Conservation (phyloP, 2,329 filamentous ascomycete species). For the Verticillium alfalfae region DNA sequence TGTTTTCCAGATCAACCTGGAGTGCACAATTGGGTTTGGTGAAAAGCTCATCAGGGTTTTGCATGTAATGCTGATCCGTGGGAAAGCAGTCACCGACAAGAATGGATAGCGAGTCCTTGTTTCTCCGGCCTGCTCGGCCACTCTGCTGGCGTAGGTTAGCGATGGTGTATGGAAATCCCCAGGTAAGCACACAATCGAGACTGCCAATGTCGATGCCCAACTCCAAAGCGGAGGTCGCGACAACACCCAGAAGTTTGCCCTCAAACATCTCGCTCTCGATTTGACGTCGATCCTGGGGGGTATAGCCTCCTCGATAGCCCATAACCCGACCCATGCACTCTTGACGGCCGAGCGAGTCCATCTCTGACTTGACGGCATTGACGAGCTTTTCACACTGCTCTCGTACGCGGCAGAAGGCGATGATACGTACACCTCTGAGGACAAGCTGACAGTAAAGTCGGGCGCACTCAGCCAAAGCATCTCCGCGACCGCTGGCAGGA, state of each 20-base stretch:
- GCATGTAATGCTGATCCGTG: conserved; percentile 95
- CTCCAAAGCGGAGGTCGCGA: conserved; percentile 90
- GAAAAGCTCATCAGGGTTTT: conserved; percentile 89
- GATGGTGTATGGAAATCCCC: conserved; percentile 94
- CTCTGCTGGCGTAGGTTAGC: conserved; percentile 93
- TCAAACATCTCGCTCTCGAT: conserved; percentile 98
- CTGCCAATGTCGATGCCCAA: conserved; percentile 93
- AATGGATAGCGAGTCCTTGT: conserved; percentile 88
- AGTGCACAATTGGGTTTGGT: conserved; percentile 84
- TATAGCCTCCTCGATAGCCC: conserved; percentile 95
- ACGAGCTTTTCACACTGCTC: conserved; percentile 85
- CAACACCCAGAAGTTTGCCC: conserved; percentile 84
- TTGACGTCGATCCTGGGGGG: conserved; percentile 76
- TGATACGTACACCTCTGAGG: conserved; percentile 80
- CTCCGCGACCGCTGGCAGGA: conserved; percentile 78
- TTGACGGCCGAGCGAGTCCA: conserved; percentile 64
- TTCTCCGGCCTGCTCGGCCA: conserved; percentile 83
- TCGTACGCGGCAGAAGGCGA: conserved; percentile 85
- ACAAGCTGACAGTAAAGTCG: conserved; percentile 87
- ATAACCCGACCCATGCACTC: conserved; percentile 80
- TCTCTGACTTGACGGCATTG: conserved; percentile 71
- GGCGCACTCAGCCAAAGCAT: conserved; percentile 79
- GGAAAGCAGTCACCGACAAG: conserved; percentile 85
- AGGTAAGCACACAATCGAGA: conserved; percentile 86
- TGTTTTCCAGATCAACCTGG: conserved; percentile 86